phyloP scores from a whole-genome alignment of 345 rosid species.

The Arabidopsis suecica region DNA sequence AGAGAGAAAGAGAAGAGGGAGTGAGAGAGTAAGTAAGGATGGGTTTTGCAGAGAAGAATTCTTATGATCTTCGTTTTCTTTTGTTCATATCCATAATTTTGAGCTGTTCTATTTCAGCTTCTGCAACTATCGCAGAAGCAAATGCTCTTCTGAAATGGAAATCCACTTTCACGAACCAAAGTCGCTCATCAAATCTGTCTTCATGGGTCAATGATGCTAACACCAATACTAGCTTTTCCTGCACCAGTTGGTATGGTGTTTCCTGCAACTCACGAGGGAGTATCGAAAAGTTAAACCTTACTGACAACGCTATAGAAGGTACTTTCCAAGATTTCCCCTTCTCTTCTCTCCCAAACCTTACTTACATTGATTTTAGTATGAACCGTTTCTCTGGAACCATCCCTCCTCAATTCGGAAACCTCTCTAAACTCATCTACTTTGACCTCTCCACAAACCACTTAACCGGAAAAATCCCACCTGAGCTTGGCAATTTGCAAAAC shows the following conservation, averaged over 20 bases:
- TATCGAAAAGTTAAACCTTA: slow-evolving; percentile 39
- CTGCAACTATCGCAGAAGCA: slow-evolving; percentile 31
- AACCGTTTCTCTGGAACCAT: slow-evolving; percentile 45
- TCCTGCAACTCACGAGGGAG: slow-evolving; percentile 36
- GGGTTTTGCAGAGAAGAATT: background rate
- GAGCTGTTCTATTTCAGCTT: slow-evolving; percentile 6
- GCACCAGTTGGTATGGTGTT: slow-evolving; percentile 47
- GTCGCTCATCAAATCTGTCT: slow-evolving; percentile 24
- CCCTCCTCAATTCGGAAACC: slow-evolving; percentile 39
- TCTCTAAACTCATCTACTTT: slow-evolving; percentile 45
- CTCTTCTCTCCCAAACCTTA: slow-evolving; percentile 26
- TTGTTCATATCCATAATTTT: background rate
- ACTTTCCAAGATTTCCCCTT: slow-evolving; percentile 35
- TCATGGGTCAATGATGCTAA: slow-evolving; percentile 14
- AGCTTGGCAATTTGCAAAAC: slow-evolving; percentile 39
- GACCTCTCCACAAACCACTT: slow-evolving; percentile 44
- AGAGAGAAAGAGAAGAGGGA: background rate
- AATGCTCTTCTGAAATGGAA: slow-evolving; percentile 43
- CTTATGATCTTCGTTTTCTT: background rate
- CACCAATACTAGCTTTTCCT: slow-evolving; percentile 16
- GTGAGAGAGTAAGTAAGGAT: background rate
- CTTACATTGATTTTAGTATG: slow-evolving; percentile 40
- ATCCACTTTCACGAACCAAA: slow-evolving; percentile 33
- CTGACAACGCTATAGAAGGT: slow-evolving; percentile 34
- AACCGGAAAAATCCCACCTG: slow-evolving; percentile 42